Evolutionary conservation across 225 moss, liverwort and hornwort species (phyloP), one percentile per base, ranked within the genome.

Genomic region (Antitrichia curtipendula): DNA sequence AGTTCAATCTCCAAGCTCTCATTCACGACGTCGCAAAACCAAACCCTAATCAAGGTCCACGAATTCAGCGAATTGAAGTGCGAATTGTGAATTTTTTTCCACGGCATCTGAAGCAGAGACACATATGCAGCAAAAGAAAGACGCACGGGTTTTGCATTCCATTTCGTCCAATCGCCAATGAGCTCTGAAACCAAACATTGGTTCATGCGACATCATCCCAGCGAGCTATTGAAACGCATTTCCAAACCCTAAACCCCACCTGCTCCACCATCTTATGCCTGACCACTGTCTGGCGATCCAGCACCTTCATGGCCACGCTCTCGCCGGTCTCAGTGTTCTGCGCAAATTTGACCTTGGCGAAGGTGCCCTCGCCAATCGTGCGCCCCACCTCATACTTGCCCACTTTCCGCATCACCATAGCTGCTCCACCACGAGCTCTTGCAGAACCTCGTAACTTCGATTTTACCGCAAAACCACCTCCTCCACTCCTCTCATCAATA

Each of bases 181-280:
- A n/a, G 17, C 78, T 59, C 58, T 36, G 24, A 58, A 64, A 16
- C 29, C 40, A 3, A 29, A 50, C 41, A 56, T 54, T 36, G n/a
- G 71, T 32, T 32, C 19, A 43, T 43, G 11, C 31, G 31, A 31
- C 47, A 59, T 27, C 17, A 49, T 36, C 82, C 65, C 15, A 28
- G 24, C 10, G 27, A 53, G 12, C 24, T 32, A 31, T 9, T 60
- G 65, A 73, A 80, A 56, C 45, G 32, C 50, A 53, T 29, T 38
- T 32, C 57, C 43, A 77, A 77, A 85, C 84, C 59, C 84, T 43
- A 85, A 83, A 70, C 52, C 83, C 43, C 83, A 98, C 98, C 94
- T 99, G 97, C 93, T 97, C 96, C 68, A 97, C 99, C 99, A 99
- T 99, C 90, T 95, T 99, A 88, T 99, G 95, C 92, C 95, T 96